phyloP scores from a whole-genome alignment of 768 basidiomycete species.

The Rhizopogon rudus region DNA sequence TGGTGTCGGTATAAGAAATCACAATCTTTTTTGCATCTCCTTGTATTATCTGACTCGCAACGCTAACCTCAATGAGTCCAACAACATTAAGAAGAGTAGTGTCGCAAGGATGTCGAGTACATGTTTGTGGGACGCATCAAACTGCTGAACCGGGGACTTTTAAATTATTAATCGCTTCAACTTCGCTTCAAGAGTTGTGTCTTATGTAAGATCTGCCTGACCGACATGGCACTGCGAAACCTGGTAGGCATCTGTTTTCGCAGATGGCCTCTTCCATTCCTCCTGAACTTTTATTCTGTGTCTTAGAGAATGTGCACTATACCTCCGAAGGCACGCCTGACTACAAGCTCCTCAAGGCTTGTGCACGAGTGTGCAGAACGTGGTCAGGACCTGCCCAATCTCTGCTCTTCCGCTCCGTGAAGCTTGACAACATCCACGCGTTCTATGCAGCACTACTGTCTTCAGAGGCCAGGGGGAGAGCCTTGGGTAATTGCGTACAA shows the following conservation, averaged over 20 bases:
- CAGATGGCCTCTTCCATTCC: constrained; percentile 15
- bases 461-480: constrained; percentile 10
- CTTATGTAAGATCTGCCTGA: no score
- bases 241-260: no score
- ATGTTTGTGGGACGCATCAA: no score
- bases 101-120: no score
- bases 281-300: constrained; percentile 13
- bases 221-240: no score
- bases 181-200: no score
- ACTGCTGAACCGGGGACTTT: no score
- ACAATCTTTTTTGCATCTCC: neutral
- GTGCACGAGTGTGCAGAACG: constrained; percentile 20
- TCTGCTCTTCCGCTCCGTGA: constrained; percentile 20
- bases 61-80: no score
- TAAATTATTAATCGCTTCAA: no score
- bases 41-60: no score
- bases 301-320: constrained; percentile 23
- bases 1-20: no score
- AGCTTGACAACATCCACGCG: neutral
- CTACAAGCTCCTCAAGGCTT: constrained; percentile 16
- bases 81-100: no score
- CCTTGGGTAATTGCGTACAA: constrained; percentile 14
- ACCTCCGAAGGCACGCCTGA: constrained; percentile 11
- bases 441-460: constrained; percentile 13
- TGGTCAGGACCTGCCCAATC: constrained; percentile 26